phyloP scores from a whole-genome alignment of 2,329 filamentous ascomycete genomes.

The Colletotrichum orbiculare region DNA sequence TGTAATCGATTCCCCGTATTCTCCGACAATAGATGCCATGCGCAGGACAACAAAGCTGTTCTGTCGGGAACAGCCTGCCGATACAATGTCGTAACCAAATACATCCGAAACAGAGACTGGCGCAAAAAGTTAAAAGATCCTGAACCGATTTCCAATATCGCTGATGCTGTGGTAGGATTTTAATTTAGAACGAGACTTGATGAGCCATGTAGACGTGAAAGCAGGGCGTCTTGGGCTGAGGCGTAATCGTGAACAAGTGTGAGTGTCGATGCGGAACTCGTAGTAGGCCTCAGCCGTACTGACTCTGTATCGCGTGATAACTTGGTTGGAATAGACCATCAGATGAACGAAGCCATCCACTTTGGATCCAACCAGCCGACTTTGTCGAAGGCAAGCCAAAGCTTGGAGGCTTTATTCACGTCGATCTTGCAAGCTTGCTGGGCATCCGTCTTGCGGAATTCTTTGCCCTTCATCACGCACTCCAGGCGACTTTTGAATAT shows the following conservation, averaged over 20 bases:
- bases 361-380: slow-evolving; percentile 81
- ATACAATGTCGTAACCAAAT: neutral
- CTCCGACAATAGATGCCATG: too few species aligned
- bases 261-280: too few species aligned
- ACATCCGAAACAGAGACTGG: neutral
- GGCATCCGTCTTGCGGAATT: slow-evolving; percentile 94
- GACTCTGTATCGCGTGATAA: too few species aligned
- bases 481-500: slow-evolving; percentile 85
- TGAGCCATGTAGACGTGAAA: slow-evolving; percentile 5
- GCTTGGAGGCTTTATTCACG: slow-evolving; percentile 94
- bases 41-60: neutral
- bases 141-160: slow-evolving; percentile 23
- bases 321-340: slow-evolving; percentile 26
- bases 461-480: slow-evolving; percentile 75
- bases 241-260: neutral
- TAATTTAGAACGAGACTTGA: neutral
- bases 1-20: slow-evolving; percentile 3
- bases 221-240: neutral
- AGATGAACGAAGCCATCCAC: slow-evolving; percentile 54
- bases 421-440: slow-evolving; percentile 98
- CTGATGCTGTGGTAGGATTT: slow-evolving; percentile 20
- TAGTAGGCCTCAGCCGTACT: too few species aligned
- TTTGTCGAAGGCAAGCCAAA: slow-evolving; percentile 89
- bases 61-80: neutral
- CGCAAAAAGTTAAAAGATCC: slow-evolving; percentile 6